Base-by-base conservation (phyloP, 306 rosid genomes). In the Glycine latifolia region DNA sequence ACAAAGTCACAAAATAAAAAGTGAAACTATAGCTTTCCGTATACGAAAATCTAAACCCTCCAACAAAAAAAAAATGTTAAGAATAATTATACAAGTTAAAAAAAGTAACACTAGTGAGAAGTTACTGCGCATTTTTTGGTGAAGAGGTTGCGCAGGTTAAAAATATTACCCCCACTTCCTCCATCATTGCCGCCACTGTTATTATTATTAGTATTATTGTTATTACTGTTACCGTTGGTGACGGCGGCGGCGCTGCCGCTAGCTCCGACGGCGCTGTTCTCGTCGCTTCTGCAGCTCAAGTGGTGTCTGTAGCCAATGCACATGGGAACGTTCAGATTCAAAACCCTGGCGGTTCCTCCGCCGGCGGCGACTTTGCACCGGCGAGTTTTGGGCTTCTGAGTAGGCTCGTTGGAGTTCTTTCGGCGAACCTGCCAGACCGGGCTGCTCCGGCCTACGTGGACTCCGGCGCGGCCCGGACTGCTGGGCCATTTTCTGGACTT, bases 361-460 rank as follows among this genome's bases (percentile, higher is more conserved):
- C 52, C 67, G 12, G 10, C 3, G 53, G 74, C 12, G 4, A 16
- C 49, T 76, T 91, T 91, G 59, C 84, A 81, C 81, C 92, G 87
- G 84, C 89, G 94, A 47, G 44, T 6, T 17, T 71, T 17, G 81
- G 5, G 5, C 4, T 79, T 85, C 7, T 65, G 60, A 31, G 73
- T 58, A 5, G 77, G 82, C 41, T 37, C 41, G 10, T 89, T 88
- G 10, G 89, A 13, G 81, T 60, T 85, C 78, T 87, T 77, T 0
- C 98, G 97, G 11, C 96, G 89, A 14, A 83, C 96, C 79, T 93
- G 96, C 98, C 98, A 93, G 6, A 95, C 98, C 3, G 99, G 98
- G 66, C 99, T 95, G 87, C 88, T 87, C 85, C 99, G 91, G 6
- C 98, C 99, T 50, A 95, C 16, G 10, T 91, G 94, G 61, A 95